Percentiles rank a stretch among this genome's conserved stretches.
Conservation (phyloP, 108 stramenopile genomes). For the Bacterosira constricta region DNA sequence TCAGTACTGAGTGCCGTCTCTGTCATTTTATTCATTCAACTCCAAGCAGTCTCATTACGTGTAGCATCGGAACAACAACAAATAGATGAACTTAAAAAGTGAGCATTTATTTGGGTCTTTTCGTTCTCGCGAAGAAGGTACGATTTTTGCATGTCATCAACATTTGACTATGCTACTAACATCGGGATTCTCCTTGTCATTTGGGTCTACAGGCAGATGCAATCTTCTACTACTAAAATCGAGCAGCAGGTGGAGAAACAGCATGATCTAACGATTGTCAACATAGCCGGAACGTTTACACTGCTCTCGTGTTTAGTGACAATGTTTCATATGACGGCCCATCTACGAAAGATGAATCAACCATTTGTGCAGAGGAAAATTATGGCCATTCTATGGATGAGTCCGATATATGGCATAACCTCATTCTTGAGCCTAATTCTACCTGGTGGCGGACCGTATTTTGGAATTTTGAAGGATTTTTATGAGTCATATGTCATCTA, state of each 20-base stretch:
- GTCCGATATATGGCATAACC: conserved; percentile 81
- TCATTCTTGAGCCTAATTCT: conserved; percentile 72
- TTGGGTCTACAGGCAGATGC: conserved; percentile 1
- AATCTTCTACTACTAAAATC: conserved; percentile 13
- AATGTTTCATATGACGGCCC: conserved; percentile 84
- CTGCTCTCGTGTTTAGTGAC: conserved; percentile 73
- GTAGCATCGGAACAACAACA: conserved; percentile 36
- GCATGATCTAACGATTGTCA: conserved; percentile 62
- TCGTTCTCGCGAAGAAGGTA: too few species aligned
- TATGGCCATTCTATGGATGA: conserved; percentile 90
- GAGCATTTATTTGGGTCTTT: too few species aligned
- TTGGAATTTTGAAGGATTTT: conserved; percentile 70
- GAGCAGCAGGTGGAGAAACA: conserved; percentile 30
- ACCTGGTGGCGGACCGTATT: conserved; percentile 62
- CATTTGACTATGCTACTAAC: too few species aligned
- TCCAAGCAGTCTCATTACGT: conserved; percentile 37
- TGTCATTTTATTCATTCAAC: conserved; percentile 36
- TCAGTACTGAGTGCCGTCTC: conserved; percentile 16
- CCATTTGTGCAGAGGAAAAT: conserved; percentile 86
- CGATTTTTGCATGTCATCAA: background rate
- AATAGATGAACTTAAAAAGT: conserved; percentile 34
- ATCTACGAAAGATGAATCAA: conserved; percentile 78
- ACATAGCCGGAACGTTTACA: conserved; percentile 83
- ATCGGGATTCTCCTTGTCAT: too few species aligned
- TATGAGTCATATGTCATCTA: conserved; percentile 82